A percentile compares a stretch with the other conserved stretches of the same genome.
Conservation (phyloP, 2,329 filamentous ascomycete species). For the Xylaria sp. region DNA sequence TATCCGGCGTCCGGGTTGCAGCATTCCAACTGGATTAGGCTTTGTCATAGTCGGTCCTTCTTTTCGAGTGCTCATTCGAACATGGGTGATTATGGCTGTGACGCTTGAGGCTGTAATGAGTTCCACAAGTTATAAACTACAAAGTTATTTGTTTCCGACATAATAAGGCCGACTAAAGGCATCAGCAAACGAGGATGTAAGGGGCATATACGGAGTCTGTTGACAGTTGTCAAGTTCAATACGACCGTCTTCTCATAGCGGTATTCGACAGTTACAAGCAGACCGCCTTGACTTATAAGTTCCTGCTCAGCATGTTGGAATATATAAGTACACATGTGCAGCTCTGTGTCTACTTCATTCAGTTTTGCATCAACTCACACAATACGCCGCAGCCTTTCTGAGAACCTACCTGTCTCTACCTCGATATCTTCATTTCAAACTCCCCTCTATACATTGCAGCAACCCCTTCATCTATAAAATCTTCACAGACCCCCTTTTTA, state of each 20-base stretch:
- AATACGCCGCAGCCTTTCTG: background rate
- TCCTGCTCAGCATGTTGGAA: background rate
- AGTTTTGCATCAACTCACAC: background rate
- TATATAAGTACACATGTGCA: background rate
- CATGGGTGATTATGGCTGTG: too few relatives aligned
- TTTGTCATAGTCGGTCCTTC: background rate
- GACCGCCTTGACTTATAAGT: background rate
- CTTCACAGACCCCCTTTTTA: background rate
- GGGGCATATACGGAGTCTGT: background rate
- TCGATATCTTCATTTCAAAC: background rate
- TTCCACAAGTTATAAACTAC: background rate
- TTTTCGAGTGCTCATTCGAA: background rate
- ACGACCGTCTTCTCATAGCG: background rate
- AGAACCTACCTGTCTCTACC: background rate
- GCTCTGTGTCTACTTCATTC: background rate
- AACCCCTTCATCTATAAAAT: background rate
- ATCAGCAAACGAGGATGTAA: background rate
- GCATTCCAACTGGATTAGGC: background rate
- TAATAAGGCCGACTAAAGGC: background rate
- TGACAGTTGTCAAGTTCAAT: background rate
- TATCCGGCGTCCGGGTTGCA: background rate
- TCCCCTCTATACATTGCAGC: background rate
- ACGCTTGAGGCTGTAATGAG: background rate
- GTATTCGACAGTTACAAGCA: background rate
- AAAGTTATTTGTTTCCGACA: background rate